Percentiles rank a stretch among this genome's conserved stretches.
Evolutionary conservation across 495 filamentous ascomycete genomes (phyloP).

Genomic region (Penicillium riverlandense): DNA sequence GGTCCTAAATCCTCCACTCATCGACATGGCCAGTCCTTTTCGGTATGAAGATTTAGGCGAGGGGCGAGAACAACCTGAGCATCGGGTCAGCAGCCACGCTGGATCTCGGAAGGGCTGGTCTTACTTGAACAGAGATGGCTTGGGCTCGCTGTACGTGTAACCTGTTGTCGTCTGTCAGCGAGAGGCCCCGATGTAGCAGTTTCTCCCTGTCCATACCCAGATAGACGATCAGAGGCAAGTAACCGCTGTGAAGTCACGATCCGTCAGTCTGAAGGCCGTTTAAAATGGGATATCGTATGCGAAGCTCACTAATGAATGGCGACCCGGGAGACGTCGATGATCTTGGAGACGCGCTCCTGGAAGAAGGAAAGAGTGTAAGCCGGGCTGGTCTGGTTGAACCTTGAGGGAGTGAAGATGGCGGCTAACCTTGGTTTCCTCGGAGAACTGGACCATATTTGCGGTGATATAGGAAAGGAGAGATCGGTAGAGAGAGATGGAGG

Average conservation of each 20-base stretch:
- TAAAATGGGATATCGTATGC: conserved; percentile 2
- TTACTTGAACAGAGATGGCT: conserved; percentile 88
- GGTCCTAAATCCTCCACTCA: too few relatives aligned
- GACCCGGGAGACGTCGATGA: conserved; percentile 89
- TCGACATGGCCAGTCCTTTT: background rate
- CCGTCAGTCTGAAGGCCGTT: conserved; percentile 22
- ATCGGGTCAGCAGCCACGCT: conserved; percentile 9
- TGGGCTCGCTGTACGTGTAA: conserved; percentile 87
- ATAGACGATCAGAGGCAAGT: conserved; percentile 93
- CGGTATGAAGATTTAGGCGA: conserved; percentile 36
- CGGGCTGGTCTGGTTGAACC: background rate
- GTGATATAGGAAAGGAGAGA: background rate
- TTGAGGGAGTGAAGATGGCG: conserved; percentile 1
- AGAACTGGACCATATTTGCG: conserved; percentile 71
- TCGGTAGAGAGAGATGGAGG: background rate
- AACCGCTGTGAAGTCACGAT: conserved; percentile 58
- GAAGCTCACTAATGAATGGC: conserved; percentile 85
- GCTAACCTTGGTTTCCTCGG: conserved; percentile 89
- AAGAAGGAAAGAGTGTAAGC: conserved; percentile 11
- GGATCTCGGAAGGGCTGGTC: background rate
- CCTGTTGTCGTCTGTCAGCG: conserved; percentile 42
- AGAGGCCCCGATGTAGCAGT: background rate
- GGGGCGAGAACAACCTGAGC: conserved; percentile 63
- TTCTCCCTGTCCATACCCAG: conserved; percentile 57
- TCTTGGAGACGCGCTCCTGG: conserved; percentile 91